A percentile compares a stretch with the other conserved stretches of the same genome.
These are phyloP conservation scores for Kalaharituber pfeilii DNA, from an alignment of 2,329 filamentous ascomycete genomes.

Conservation along the genomic window DNA sequence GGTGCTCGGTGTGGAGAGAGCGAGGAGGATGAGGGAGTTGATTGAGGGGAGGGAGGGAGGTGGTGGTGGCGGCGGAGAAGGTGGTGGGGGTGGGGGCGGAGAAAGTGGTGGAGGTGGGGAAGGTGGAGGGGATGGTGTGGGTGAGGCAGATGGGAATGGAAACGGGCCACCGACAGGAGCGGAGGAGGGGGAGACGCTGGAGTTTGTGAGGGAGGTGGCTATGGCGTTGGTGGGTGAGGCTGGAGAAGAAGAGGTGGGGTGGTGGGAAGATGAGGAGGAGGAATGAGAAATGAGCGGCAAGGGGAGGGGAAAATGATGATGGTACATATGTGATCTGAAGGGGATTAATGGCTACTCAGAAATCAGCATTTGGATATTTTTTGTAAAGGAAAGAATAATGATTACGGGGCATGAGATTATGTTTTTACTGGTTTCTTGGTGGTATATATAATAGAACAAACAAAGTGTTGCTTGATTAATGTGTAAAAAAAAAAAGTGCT, in stretches of 20 bases:
- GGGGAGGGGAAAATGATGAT: no score
- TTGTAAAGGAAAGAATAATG: no score
- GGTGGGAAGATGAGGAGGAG: neutral
- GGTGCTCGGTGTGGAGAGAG: neutral
- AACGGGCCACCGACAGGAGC: neutral
- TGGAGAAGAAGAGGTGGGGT: neutral
- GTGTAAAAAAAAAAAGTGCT: no score
- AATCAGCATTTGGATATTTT: no score
- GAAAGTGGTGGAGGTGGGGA: neutral
- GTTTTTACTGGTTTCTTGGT: no score
- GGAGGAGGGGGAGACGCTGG: slow-evolving; percentile 1
- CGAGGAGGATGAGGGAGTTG: neutral
- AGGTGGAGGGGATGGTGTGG: neutral
- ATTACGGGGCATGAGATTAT: no score
- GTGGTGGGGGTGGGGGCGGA: slow-evolving; percentile 2
- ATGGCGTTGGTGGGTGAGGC: neutral
- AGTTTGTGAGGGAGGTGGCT: slow-evolving; percentile 1
- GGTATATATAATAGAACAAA: no score
- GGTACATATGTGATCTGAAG: neutral
- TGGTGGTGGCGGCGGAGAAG: neutral
- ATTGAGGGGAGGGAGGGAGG: neutral
- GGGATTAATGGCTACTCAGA: no score
- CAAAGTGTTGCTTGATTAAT: no score
- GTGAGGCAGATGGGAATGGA: neutral
- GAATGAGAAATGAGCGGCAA: neutral